Base-by-base conservation (phyloP, 331 rosid genomes). In the Quercus tomentella region DNA sequence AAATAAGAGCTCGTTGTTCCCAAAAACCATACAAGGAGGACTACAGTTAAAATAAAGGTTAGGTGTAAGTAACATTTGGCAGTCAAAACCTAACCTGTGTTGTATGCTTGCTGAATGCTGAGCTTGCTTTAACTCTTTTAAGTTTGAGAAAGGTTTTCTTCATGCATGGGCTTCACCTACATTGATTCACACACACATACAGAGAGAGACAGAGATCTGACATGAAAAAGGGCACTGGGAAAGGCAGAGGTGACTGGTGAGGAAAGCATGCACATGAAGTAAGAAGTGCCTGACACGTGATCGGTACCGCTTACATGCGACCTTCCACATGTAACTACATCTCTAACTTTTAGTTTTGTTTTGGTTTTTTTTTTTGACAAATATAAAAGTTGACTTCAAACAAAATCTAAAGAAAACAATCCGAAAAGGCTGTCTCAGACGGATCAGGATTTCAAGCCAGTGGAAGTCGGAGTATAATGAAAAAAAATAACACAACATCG, bases 221-320 rank as follows among this genome's bases (percentile, higher is more conserved):
- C 41, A 75, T 56, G 22, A 17, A 30, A 28, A 11, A 51, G 54
- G n/a, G 25, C 22, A 65, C 76, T 56, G 65, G 56, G 70, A 80
- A 49, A 37, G 20, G 73, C 23, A 57, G 74, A 58, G 56, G 77
- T n/a, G n/a, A n/a, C n/a, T n/a, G n/a, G n/a, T 72, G 70, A 43
- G 30, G 70, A 78, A 82, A 61, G 80, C 90, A 86, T 86, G 88
- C 88, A 84, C 58, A 17, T 70, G 26, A 54, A 56, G 85, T 76
- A 41, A 75, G 77, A 72, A 84, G 70, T 82, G 23, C 37, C 56
- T 55, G 83, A 79, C 94, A 86, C 86, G 87, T 86, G 82, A 83
- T 17, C 72, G 23, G 58, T 20, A 3, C n/a, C 21, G 12, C 3
- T 41, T 37, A 7, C 45, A 37, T 37, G 45, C 45, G 11, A 37